phyloP scores from a whole-genome alignment of 2,329 filamentous ascomycete genomes.

The Gyromitra esculenta region DNA sequence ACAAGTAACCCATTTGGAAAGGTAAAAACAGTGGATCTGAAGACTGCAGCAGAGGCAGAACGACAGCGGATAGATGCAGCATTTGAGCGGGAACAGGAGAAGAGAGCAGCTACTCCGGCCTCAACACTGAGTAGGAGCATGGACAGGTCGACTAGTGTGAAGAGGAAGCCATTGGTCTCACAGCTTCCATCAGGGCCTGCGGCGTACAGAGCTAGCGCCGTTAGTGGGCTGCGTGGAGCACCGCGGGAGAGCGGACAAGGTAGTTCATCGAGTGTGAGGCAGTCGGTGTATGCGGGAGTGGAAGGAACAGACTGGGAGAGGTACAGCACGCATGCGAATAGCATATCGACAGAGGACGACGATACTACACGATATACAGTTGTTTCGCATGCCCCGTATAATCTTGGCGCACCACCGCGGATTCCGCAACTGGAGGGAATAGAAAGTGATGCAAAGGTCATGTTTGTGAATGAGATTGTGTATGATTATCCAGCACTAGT shows the following conservation, averaged over 20 bases:
- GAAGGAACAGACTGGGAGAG: slow-evolving; percentile 24
- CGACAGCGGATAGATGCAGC: slow-evolving; percentile 46
- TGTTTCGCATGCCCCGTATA: slow-evolving; percentile 41
- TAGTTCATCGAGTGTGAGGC: slow-evolving; percentile 26
- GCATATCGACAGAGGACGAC: slow-evolving; percentile 41
- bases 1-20: slow-evolving; percentile 38
- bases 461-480: slow-evolving; percentile 68
- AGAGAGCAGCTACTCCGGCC: slow-evolving; percentile 7
- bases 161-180: slow-evolving; percentile 40
- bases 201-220: slow-evolving; percentile 29
- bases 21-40: slow-evolving; percentile 47
- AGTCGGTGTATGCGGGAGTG: slow-evolving; percentile 20
- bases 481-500: slow-evolving; percentile 67
- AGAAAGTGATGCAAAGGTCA: slow-evolving; percentile 61
- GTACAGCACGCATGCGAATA: slow-evolving; percentile 25
- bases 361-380: slow-evolving; percentile 47
- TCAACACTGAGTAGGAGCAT: background rate
- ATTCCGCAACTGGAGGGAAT: slow-evolving; percentile 23
- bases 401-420: slow-evolving; percentile 39
- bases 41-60: slow-evolving; percentile 42
- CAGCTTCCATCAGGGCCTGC: slow-evolving; percentile 40
- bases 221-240: slow-evolving; percentile 19
- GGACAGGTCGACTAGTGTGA: slow-evolving; percentile 33
- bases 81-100: slow-evolving; percentile 45
- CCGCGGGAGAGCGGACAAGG: background rate